Evolutionary conservation across 1,284 basidiomycete genomes (phyloP), one percentile per base, ranked within the genome.

Genomic region (Cryptococcus wingfieldii): DNA sequence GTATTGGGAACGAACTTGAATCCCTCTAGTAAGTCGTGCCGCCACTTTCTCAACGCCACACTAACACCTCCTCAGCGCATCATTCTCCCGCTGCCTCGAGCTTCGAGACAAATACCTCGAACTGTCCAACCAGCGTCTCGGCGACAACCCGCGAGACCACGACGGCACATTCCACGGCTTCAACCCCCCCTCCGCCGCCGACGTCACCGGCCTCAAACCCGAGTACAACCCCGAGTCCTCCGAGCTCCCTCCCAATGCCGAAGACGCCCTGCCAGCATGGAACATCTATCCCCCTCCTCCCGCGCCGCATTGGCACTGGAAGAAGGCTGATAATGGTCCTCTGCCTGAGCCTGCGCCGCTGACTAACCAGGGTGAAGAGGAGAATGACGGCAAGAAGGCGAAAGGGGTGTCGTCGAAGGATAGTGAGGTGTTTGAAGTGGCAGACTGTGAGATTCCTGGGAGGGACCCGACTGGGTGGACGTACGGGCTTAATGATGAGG

Each of bases 271-370:
- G 55, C 68, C 82, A 42, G 78, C 83, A 6, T 97, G 94, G 94
- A 83, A 83, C 54, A 88, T 96, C 62, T 94, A 94, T 65, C 93
- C 94, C 0, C 83, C 81, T 4, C 92, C 93, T 6, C 93, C 93
- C 0, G 88, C 90, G 2, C 93, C 92, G 0, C 91, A 92, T 68
- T 97, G 93, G 93, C 88, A 90, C 67, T 91, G 87, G 85, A 82
- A 71, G 44, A 61, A 79, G 31, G 80, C 83, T 23, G 79, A 83
- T 46, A 77, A 83, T n/a, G 79, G 80, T 2, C 77, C 79, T 1
- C 78, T 60, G 38, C 61, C 58, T 28, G 63, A 62, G 39, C 54
- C 54, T 34, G 46, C 44, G n/a, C 18, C 31, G 23, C 38, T 38
- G 25, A 48, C 45, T 8, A 25, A 5, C 8, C 25, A n/a, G 16